These are phyloP conservation scores for Coemansia sp. DNA, from an alignment of 192 early-diverging fungal genomes.

Conservation along the genomic window DNA sequence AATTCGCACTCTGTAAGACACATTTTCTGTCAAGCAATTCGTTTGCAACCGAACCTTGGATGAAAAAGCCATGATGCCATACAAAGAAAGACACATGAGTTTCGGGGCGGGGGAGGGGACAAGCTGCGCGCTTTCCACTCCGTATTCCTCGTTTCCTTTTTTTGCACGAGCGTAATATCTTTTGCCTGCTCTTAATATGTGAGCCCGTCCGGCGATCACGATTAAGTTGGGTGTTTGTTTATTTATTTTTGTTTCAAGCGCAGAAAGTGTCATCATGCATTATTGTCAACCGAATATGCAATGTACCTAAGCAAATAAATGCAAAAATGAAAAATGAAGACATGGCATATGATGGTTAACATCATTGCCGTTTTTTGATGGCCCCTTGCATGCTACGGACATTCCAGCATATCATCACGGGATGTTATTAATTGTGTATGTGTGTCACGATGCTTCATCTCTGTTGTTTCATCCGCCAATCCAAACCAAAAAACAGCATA, in stretches of 20 bases:
- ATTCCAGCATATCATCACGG: background rate
- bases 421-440: conserved; percentile 1
- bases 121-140: no score
- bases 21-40: no score
- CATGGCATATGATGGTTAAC: conserved; percentile 8
- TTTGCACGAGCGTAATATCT: no score
- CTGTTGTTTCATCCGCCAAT: background rate
- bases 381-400: conserved; percentile 8
- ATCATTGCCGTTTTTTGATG: background rate
- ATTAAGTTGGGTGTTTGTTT: background rate
- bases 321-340: background rate
- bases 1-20: no score
- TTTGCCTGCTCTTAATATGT: background rate
- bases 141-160: no score
- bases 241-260: background rate
- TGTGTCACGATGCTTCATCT: background rate
- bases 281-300: background rate
- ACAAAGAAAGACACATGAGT: no score
- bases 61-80: no score
- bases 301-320: conserved; percentile 3
- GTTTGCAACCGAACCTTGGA: no score
- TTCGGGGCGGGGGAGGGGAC: no score
- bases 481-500: background rate
- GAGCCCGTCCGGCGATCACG: background rate
- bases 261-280: background rate